Evolutionary conservation across 1,139 yeast species (phyloP).

Genomic region (Hemisphaericaspora subhashii): DNA sequence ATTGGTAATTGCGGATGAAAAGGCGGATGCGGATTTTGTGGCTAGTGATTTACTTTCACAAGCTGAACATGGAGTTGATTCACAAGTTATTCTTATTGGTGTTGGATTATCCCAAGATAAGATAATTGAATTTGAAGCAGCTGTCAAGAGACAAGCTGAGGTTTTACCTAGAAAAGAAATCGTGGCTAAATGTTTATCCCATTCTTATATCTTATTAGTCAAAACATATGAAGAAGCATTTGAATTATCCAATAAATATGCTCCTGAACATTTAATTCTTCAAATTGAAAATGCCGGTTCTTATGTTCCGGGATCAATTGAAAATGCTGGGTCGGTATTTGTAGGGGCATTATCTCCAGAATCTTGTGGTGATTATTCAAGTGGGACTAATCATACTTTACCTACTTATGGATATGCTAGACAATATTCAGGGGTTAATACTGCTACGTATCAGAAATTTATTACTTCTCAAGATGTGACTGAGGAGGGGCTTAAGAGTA

Average conservation of each 20-base stretch:
- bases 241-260: conserved; percentile 81
- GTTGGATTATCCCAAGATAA: conserved; percentile 64
- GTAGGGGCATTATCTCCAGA: conserved; percentile 97
- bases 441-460: conserved; percentile 92
- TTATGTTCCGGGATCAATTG: conserved; percentile 69
- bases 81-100: conserved; percentile 91
- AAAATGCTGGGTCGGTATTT: conserved; percentile 94
- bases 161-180: conserved; percentile 92
- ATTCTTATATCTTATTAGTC: conserved; percentile 78
- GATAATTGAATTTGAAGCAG: conserved; percentile 69
- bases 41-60: conserved; percentile 94
- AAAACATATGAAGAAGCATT: conserved; percentile 74
- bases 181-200: conserved; percentile 87
- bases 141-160: conserved; percentile 80
- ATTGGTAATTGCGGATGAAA: conserved; percentile 81
- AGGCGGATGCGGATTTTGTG: conserved; percentile 91
- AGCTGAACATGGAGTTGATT: conserved; percentile 98
- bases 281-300: conserved; percentile 77
- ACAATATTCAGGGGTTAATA: conserved; percentile 96
- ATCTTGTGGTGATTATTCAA: conserved; percentile 96
- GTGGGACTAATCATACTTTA: conserved; percentile 95
- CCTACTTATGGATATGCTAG: conserved; percentile 98
- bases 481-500: conserved; percentile 77
- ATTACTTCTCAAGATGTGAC: conserved; percentile 91
- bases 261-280: conserved; percentile 95